These are phyloP conservation scores for Raffaelea deltoideospora DNA, from an alignment of 2,329 filamentous ascomycete species.

Conservation along the genomic window DNA sequence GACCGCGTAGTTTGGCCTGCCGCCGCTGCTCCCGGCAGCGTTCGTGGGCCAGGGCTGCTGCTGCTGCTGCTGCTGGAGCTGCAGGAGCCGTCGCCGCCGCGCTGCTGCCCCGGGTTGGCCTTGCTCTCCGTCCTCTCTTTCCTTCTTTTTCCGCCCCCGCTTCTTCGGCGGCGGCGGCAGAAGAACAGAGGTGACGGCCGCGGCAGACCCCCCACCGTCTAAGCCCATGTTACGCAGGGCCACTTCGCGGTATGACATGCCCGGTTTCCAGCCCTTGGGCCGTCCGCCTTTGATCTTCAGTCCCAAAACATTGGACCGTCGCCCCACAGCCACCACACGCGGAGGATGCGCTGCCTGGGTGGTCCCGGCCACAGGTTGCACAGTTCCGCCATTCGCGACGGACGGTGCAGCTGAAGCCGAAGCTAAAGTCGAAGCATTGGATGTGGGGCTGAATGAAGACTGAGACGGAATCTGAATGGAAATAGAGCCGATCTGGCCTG, in stretches of 20 bases:
- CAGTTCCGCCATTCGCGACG: too few species aligned
- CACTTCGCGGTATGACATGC: slow-evolving; percentile 15
- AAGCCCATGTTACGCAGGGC: slow-evolving; percentile 8
- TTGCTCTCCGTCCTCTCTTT: neutral
- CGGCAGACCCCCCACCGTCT: slow-evolving; percentile 1
- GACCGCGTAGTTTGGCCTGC: neutral
- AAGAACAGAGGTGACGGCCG: slow-evolving; percentile 3
- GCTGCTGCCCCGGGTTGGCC: neutral
- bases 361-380: too few species aligned
- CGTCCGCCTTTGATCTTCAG: slow-evolving; percentile 27
- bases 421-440: too few species aligned
- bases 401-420: too few species aligned
- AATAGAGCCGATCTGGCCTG: too few species aligned
- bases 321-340: too few species aligned
- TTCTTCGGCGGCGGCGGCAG: slow-evolving; percentile 5
- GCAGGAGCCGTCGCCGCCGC: neutral
- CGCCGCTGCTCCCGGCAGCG: neutral
- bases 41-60: slow-evolving; percentile 1
- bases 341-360: too few species aligned
- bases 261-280: slow-evolving; percentile 30
- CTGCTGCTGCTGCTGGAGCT: neutral
- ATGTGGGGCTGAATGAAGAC: too few species aligned
- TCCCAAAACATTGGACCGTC: too few species aligned
- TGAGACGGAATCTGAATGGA: too few species aligned
- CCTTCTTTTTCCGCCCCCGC: neutral